Evolutionary conservation across 2,329 filamentous ascomycete species (phyloP).

Genomic region (Aspergillus alliaceus): DNA sequence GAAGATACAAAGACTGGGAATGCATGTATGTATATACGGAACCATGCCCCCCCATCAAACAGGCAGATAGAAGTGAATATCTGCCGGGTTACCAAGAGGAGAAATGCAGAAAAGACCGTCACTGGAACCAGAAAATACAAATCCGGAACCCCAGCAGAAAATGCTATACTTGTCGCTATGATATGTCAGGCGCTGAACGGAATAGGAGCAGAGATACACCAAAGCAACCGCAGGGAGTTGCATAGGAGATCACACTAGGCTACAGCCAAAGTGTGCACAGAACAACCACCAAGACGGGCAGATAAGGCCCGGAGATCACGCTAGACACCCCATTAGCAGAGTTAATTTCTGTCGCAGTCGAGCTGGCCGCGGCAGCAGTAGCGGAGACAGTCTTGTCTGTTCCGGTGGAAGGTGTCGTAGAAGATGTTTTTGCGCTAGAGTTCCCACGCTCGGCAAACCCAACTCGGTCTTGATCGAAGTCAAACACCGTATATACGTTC

Average conservation of each 20-base stretch:
- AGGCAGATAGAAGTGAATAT: no score
- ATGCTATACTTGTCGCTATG: not conserved
- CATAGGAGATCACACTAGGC: not conserved
- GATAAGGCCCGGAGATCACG: slow-evolving; percentile 10
- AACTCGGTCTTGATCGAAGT: slow-evolving; percentile 59
- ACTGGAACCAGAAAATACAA: no score
- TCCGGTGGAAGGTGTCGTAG: slow-evolving; percentile 15
- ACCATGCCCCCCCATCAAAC: no score
- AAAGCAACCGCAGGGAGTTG: not conserved
- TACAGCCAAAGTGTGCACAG: slow-evolving; percentile 15
- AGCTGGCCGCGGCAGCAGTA: slow-evolving; percentile 9
- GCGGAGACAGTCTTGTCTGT: slow-evolving; percentile 11
- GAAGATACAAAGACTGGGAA: no score
- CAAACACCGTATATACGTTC: slow-evolving; percentile 85
- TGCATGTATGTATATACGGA: no score
- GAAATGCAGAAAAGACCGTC: not conserved
- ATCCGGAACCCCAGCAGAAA: not conserved
- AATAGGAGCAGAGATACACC: not conserved
- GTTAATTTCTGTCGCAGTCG: not conserved
- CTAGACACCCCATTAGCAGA: slow-evolving; percentile 7
- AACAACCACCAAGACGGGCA: slow-evolving; percentile 16
- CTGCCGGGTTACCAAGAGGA: not conserved
- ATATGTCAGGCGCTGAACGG: not conserved
- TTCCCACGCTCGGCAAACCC: slow-evolving; percentile 32
- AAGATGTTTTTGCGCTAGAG: slow-evolving; percentile 5